A percentile compares a stretch with the other conserved stretches of the same genome.
Conservation (phyloP, 2,329 filamentous ascomycete species). For the Fusarium brevicatenulatum region DNA sequence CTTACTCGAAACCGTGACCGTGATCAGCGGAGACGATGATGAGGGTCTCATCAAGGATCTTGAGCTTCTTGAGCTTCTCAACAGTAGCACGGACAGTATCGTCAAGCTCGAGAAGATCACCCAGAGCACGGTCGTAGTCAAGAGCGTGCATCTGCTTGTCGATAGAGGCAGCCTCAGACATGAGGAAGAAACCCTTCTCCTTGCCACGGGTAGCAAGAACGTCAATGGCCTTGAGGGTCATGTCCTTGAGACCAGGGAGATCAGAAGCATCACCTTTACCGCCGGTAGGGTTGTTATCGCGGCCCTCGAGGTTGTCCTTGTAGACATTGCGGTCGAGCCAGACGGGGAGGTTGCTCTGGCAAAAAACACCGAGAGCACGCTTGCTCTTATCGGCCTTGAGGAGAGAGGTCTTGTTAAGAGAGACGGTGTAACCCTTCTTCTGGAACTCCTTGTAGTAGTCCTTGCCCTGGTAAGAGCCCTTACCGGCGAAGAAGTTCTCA, state of each 20-base stretch:
- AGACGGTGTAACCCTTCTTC: slow-evolving; percentile 76
- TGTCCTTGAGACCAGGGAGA: slow-evolving; percentile 85
- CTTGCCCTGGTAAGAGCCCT: slow-evolving; percentile 72
- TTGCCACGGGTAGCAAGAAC: slow-evolving; percentile 74
- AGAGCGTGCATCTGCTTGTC: slow-evolving; percentile 91
- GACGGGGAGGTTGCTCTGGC: slow-evolving; percentile 77
- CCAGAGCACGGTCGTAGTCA: slow-evolving; percentile 87
- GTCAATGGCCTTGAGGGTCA: slow-evolving; percentile 88
- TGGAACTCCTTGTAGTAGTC: slow-evolving; percentile 84
- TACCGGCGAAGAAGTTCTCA: slow-evolving; percentile 76
- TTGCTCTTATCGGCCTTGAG: slow-evolving; percentile 64
- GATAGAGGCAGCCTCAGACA: slow-evolving; percentile 86
- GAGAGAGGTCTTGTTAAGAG: slow-evolving; percentile 79
- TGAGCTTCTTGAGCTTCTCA: slow-evolving; percentile 72
- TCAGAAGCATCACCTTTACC: slow-evolving; percentile 72
- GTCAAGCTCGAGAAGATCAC: slow-evolving; percentile 85
- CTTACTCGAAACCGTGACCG: slow-evolving; percentile 81
- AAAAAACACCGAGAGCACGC: slow-evolving; percentile 82
- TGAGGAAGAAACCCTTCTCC: slow-evolving; percentile 84
- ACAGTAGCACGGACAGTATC: slow-evolving; percentile 83
- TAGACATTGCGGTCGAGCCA: slow-evolving; percentile 91
- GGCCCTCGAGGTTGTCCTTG: slow-evolving; percentile 71
- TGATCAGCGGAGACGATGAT: slow-evolving; percentile 87
- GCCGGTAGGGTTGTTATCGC: slow-evolving; percentile 76
- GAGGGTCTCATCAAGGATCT: slow-evolving; percentile 78